Base-by-base conservation (phyloP, 208 protist genomes). In the Tritrichomonas musculus region DNA sequence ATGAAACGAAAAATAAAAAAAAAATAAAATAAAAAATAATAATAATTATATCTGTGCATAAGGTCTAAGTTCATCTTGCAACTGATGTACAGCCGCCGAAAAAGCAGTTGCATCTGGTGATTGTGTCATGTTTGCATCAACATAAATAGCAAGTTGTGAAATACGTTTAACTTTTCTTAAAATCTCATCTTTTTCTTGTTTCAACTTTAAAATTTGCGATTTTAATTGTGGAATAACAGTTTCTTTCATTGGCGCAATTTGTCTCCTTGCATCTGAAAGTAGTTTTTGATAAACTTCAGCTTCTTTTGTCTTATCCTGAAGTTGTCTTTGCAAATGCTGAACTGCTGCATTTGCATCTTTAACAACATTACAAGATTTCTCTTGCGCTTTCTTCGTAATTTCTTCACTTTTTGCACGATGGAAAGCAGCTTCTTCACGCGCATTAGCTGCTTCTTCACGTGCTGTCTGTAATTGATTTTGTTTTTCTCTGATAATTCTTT, bases 391-490 rank as follows among this genome's bases (percentile, higher is more conserved):
- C 39, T 39, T 82, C 49, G 33, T 30, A 57, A 88, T 49, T 88
- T 88, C 77, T 88, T 88, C 77, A 11, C 27, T 88, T n/a, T 88
- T 88, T 33, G 77, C 27, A 47, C 77, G 33, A 20, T 88, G 77
- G 77, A 88, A 88, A 11, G 25, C 44, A 39, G 77, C 77, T 39
- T 88, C 77, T 53, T 88, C 47, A 39, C 47, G 77, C 13, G 27
- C 44, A 20, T 53, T 57, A 11, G 44, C 14, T 17, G 77, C 77
- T 36, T 88, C 77, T 39, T 88, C 77, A 17, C 30, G 20, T 39
- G 77, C 41, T 39, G 33, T 88, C 30, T 88, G 77, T 27, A 30
- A 20, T 17, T 88, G 41, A 3, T 57, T 13, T 27, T 88, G 41
- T 8, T 39, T 44, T 30, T 88, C 47, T 88, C 77, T 88, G 27